Evolutionary conservation across 2,329 filamentous ascomycete genomes (phyloP).

Genomic region (Macrophomina phaseolina): DNA sequence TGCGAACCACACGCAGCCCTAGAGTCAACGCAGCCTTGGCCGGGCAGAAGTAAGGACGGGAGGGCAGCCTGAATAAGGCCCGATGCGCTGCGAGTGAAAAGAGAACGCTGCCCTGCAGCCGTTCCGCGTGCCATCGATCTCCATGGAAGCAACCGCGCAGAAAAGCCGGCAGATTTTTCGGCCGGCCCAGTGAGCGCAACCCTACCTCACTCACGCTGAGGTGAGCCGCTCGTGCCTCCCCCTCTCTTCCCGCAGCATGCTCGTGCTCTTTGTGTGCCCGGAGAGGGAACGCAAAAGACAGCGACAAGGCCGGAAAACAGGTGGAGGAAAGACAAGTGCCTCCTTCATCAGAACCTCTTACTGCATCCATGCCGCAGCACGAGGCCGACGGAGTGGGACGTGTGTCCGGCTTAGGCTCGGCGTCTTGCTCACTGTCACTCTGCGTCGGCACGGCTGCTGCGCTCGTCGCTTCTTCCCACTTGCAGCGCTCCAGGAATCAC

Average conservation of each 20-base stretch:
- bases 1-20: slow-evolving; percentile 19
- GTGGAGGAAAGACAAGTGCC: background rate
- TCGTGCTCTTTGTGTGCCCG: background rate
- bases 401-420: background rate
- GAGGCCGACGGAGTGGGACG: background rate
- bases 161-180: slow-evolving; percentile 3
- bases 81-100: slow-evolving; percentile 1
- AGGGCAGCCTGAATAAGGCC: background rate
- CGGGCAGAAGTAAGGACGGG: background rate
- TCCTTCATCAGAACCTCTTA: background rate
- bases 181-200: background rate
- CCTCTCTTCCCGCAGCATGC: background rate
- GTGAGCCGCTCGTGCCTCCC: background rate
- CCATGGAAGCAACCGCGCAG: background rate
- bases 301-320: background rate
- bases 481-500: too few species aligned
- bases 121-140: background rate
- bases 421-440: background rate
- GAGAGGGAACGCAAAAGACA: too few species aligned
- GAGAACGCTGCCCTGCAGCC: background rate
- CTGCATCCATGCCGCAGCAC: background rate
- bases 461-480: background rate
- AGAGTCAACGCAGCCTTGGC: background rate
- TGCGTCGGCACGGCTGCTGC: background rate
- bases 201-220: background rate